phyloP scores from a whole-genome alignment of 176 grass and related monocot genomes.

The Aegilops bicornis region DNA sequence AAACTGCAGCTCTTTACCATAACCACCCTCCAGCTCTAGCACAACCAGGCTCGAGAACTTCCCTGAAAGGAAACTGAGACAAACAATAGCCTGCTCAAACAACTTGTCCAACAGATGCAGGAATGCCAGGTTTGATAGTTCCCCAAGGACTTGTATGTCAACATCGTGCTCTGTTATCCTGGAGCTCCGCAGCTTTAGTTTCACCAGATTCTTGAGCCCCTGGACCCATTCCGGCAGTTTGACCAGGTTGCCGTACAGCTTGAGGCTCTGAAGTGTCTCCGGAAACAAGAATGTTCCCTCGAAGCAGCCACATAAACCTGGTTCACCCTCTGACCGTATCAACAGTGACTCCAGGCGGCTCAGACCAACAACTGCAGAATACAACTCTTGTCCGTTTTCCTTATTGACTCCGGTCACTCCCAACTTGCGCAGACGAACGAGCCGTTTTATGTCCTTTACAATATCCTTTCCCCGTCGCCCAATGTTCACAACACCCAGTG shows the following conservation, averaged over 20 bases:
- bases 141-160: background rate
- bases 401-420: background rate
- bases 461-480: accelerated
- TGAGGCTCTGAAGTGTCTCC: background rate
- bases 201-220: no score
- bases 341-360: background rate
- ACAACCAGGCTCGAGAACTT: no score
- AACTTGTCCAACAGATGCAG: no score
- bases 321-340: background rate
- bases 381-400: background rate
- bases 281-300: background rate
- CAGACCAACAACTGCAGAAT: background rate
- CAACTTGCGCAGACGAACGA: background rate
- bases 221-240: no score
- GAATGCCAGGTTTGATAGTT: no score
- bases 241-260: no score
- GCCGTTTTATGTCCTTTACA: background rate
- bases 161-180: background rate
- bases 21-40: no score
- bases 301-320: background rate
- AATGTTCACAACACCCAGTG: background rate
- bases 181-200: background rate
- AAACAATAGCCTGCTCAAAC: no score
- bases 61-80: no score
- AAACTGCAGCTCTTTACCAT: no score